Base-by-base conservation (phyloP, 768 basidiomycete genomes). In the Mrakia frigida region DNA sequence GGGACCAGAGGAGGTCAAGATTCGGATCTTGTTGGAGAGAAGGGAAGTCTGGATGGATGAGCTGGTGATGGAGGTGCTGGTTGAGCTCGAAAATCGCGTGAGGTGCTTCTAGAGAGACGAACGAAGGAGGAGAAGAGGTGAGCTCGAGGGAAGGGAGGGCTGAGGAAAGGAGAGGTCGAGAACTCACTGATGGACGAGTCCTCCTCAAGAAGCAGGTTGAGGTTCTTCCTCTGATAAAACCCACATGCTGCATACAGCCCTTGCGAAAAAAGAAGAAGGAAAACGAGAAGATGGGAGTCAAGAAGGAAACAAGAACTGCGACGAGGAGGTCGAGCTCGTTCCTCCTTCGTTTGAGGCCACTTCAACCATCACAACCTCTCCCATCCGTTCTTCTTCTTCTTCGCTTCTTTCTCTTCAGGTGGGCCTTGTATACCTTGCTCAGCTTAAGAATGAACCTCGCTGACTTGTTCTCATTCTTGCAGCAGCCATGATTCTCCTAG, bases 401-500 rank as follows among this genome's bases (percentile, higher is more conserved):
- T 10, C 4, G 4, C 65, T 33, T 13, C 14, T 41, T 39, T 39
- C 25, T 39, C 65, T 16, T 39, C 37, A 25, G 25, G 65, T 68
- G 25, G 43, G 65, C 43, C 7, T 1, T 23, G 23, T 21, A 10
- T 9, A 9, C 25, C 39, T 23, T 13, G 4, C 2, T 6, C 1
- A 14, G 9, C 41, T 7, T 25, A 67, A 0, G 41, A 28, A 4
- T 31, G 37, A 10, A 7, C 43, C 6, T 25, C 25, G 18, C 25
- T 68, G 35, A 39, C 39, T 41, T 9, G 0, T 10, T 13, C 25
- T 4, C 25, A 4, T 68, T 41, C 21, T 33, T 28, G 9, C 2
- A 23, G 39, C 74, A 56, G 56, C 78, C 77, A 93, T 93, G 92
- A 94, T 93, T 83, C 86, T 94, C 41, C 89, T 94, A 79, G 92